Conservation (phyloP, 345 rosid genomes). For the Salix caprea region DNA sequence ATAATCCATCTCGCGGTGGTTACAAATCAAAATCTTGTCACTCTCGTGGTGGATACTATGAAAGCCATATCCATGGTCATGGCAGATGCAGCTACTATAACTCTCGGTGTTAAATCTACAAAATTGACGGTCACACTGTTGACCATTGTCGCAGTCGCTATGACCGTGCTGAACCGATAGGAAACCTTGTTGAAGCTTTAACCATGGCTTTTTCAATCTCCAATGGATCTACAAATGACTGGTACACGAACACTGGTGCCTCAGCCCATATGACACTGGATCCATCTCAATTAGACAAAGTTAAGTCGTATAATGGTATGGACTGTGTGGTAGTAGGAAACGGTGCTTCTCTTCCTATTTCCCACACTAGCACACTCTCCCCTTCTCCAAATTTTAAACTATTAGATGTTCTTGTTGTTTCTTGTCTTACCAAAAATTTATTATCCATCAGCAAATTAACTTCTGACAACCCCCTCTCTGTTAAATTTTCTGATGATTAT, state of each 20-base stretch:
- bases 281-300: background rate
- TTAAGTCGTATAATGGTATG: background rate
- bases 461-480: background rate
- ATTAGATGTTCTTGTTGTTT: conserved; percentile 3
- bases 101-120: background rate
- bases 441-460: conserved; percentile 11
- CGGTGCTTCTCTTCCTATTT: conserved; percentile 5
- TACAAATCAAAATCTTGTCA: too few species aligned
- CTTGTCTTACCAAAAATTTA: conserved; percentile 10
- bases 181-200: background rate
- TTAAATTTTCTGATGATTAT: background rate
- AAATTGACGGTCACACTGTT: background rate
- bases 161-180: background rate
- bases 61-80: background rate
- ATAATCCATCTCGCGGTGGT: background rate
- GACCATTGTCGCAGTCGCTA: background rate
- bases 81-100: background rate
- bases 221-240: background rate
- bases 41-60: too few species aligned
- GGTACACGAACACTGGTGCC: background rate
- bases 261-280: background rate
- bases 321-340: conserved; percentile 14
- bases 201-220: too few species aligned
- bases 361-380: background rate
- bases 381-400: background rate